Conservation (phyloP, 106 monocot species). For the Triglochin maritima region DNA sequence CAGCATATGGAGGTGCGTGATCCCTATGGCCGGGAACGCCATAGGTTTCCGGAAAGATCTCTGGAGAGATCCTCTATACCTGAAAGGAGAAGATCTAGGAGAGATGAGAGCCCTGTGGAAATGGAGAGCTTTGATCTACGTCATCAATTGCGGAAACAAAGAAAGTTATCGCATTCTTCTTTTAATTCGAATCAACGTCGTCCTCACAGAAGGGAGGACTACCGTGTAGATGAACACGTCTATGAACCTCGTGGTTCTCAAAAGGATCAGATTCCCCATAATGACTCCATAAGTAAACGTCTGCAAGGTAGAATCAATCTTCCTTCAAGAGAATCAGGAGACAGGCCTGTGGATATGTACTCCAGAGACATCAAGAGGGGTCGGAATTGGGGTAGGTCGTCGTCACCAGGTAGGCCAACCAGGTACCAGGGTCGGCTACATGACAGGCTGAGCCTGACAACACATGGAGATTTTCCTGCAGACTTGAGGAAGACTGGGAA, state of each 20-base stretch:
- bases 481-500: conserved; percentile 7
- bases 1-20: conserved; percentile 13
- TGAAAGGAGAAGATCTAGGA: conserved; percentile 20
- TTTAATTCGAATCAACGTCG: conserved; percentile 17
- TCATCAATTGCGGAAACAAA: conserved; percentile 52
- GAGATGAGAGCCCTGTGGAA: conserved; percentile 15
- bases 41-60: conserved; percentile 29
- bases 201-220: conserved; percentile 17
- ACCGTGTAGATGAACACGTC: conserved; percentile 20
- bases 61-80: conserved; percentile 18
- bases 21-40: conserved; percentile 16
- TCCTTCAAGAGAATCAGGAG: conserved; percentile 24
- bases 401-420: conserved; percentile 17
- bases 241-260: neutral
- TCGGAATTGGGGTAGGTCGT: conserved; percentile 30
- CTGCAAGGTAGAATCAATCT: conserved; percentile 74
- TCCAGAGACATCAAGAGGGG: conserved; percentile 22
- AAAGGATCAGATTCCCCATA: conserved; percentile 7
- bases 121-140: conserved; percentile 62
- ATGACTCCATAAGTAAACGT: conserved; percentile 37
- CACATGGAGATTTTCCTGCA: conserved; percentile 20
- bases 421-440: conserved; percentile 14
- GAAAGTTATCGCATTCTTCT: conserved; percentile 36
- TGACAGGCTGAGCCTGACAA: conserved; percentile 26
- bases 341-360: conserved; percentile 6